Conservation (phyloP, 768 basidiomycete species). For the Calocybe indica region DNA sequence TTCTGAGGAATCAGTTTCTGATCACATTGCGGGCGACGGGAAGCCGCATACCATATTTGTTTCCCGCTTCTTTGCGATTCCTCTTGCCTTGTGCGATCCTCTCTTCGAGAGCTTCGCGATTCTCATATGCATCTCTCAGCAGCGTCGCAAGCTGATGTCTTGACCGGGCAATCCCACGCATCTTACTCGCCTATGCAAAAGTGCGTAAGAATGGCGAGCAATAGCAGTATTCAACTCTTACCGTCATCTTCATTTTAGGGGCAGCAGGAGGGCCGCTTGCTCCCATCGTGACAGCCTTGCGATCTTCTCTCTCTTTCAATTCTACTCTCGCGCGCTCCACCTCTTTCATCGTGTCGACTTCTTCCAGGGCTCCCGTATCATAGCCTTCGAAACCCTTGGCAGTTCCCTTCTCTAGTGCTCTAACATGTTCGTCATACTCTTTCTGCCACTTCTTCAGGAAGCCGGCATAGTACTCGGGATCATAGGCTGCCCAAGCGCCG, state of each 20-base stretch:
- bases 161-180: constrained; percentile 61
- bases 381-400: constrained; percentile 67
- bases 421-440: constrained; percentile 67
- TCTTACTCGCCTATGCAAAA: constrained; percentile 54
- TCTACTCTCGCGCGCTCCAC: constrained; percentile 75
- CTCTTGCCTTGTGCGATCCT: constrained; percentile 76
- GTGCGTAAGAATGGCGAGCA: neutral
- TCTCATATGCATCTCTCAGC: constrained; percentile 77
- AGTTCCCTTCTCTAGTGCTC: constrained; percentile 63
- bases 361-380: constrained; percentile 45
- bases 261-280: constrained; percentile 46
- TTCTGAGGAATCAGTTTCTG: neutral
- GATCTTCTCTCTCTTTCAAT: constrained; percentile 69
- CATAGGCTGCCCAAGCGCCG: constrained; percentile 73
- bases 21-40: neutral
- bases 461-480: constrained; percentile 59
- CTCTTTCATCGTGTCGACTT: constrained; percentile 64
- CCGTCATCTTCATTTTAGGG: constrained; percentile 82
- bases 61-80: constrained; percentile 86
- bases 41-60: constrained; percentile 71
- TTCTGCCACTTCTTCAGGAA: constrained; percentile 70
- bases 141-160: constrained; percentile 78
- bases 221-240: constrained; percentile 27
- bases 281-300: constrained; percentile 68
- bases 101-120: constrained; percentile 79